A percentile compares a stretch with the other conserved stretches of the same genome.
Conservation (phyloP, 257 asterid genomes). For the Solanum stenotomum region DNA sequence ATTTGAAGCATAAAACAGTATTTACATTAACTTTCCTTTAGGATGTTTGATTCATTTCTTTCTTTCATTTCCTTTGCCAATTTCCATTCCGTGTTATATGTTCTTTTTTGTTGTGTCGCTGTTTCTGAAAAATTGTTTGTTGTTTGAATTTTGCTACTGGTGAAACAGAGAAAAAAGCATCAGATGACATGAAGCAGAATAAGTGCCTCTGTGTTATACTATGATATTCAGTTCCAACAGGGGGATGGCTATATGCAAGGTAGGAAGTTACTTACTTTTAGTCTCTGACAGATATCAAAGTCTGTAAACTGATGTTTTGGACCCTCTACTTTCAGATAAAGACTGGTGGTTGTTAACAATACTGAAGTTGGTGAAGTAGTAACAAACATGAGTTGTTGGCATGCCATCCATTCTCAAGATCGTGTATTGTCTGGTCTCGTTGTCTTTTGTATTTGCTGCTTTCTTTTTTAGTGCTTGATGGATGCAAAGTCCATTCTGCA, state of each 20-base stretch:
- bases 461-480: neutral
- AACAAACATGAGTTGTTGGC: neutral
- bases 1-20: neutral
- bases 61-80: neutral
- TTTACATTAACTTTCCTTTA: neutral
- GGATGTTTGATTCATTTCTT: neutral
- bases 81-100: neutral
- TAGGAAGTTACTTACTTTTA: neutral
- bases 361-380: neutral
- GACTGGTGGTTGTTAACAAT: neutral
- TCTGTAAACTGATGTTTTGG: neutral
- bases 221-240: slow-evolving; percentile 31
- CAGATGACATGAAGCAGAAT: slow-evolving; percentile 37
- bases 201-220: slow-evolving; percentile 67
- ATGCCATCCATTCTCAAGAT: neutral
- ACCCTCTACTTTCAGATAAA: neutral
- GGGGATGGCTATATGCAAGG: neutral
- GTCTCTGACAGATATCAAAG: neutral
- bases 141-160: neutral
- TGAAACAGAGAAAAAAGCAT: slow-evolving; percentile 44
- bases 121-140: neutral
- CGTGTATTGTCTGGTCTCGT: neutral
- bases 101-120: neutral
- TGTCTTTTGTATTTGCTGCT: neutral
- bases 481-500: neutral